These are phyloP conservation scores for Flaveria robusta DNA, from an alignment of 129 eudicot species.

Conservation along the genomic window DNA sequence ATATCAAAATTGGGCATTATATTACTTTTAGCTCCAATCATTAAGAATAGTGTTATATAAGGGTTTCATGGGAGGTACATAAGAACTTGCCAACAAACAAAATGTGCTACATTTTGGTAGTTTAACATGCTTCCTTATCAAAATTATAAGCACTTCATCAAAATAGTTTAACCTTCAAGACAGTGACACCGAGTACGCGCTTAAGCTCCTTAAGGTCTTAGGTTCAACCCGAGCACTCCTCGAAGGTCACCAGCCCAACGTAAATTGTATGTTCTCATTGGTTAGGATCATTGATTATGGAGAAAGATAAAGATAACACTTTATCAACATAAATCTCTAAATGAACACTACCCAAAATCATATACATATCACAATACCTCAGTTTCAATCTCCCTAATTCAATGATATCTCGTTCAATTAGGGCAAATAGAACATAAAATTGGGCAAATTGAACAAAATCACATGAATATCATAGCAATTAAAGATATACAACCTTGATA, in stretches of 20 bases:
- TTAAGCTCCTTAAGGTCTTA: no score
- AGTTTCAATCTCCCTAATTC: background rate
- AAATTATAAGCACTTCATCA: background rate
- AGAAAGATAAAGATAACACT: background rate
- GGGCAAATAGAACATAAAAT: background rate
- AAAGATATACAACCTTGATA: slow-evolving; percentile 57
- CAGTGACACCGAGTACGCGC: no score
- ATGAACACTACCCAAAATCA: no score
- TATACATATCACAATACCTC: background rate
- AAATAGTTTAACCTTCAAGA: no score
- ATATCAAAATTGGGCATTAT: background rate
- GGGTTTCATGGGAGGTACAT: background rate
- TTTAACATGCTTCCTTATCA: slow-evolving; percentile 5
- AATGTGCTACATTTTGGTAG: slow-evolving; percentile 12
- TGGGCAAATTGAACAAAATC: slow-evolving; percentile 12
- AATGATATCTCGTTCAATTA: background rate
- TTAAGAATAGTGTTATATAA: background rate
- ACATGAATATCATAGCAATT: background rate
- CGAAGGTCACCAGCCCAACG: no score
- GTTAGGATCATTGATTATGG: background rate
- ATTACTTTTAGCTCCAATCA: background rate
- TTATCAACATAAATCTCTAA: background rate
- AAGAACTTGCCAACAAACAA: slow-evolving; percentile 3
- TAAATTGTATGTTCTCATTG: no score
- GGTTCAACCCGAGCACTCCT: no score